These are phyloP conservation scores for Neckera pumila DNA, from an alignment of 225 moss, liverwort and hornwort genomes.

Conservation along the genomic window DNA sequence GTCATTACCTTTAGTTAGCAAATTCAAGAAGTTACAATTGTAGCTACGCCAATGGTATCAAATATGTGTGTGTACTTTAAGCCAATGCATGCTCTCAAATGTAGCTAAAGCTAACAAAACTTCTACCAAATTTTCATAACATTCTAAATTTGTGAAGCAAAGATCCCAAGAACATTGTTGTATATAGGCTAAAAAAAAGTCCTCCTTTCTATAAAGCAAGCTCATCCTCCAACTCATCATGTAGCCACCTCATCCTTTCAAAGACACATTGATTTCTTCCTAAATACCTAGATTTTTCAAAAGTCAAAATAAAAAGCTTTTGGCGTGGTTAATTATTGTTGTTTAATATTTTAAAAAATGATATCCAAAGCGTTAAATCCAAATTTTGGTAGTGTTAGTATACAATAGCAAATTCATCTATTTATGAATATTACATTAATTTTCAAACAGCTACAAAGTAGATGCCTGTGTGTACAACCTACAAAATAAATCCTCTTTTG, in stretches of 20 bases:
- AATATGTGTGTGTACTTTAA: neutral
- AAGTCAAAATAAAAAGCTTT: neutral
- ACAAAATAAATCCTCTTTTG: neutral
- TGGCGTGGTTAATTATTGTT: fast-evolving
- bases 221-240: neutral
- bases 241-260: fast-evolving
- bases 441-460: neutral
- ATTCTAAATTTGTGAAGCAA: neutral
- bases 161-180: fast-evolving
- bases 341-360: neutral
- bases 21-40: neutral
- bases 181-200: neutral
- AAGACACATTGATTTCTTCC: neutral
- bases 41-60: neutral
- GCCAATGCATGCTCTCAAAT: neutral
- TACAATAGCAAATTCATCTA: neutral
- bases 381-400: neutral
- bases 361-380: neutral
- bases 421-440: neutral
- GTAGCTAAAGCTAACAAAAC: neutral
- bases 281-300: neutral
- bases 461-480: fast-evolving
- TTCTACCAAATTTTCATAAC: neutral
- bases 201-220: neutral
- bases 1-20: neutral